Percentiles rank a stretch among this genome's conserved stretches.
These are phyloP conservation scores for Penicillium sp. DNA, from an alignment of 2,329 filamentous ascomycete species.

Conservation along the genomic window DNA sequence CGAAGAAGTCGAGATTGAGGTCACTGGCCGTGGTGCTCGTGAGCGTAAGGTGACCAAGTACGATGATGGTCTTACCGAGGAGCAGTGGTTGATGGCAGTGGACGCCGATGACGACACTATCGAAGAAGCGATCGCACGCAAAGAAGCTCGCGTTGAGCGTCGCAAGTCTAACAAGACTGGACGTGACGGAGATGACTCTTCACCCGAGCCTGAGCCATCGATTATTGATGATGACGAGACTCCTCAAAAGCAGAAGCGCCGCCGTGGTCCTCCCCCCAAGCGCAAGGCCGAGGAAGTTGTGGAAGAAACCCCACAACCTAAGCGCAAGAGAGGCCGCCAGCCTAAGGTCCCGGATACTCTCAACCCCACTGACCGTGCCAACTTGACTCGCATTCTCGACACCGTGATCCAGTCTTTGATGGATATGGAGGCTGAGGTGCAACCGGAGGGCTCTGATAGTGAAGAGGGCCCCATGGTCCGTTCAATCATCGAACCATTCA, in stretches of 20 bases:
- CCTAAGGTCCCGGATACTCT: conserved; percentile 69
- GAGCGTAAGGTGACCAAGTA: conserved; percentile 94
- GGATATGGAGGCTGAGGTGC: conserved; percentile 74
- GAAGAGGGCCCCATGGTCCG: conserved; percentile 62
- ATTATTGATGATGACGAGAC: conserved; percentile 84
- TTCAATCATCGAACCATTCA: conserved; percentile 88
- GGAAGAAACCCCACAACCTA: conserved; percentile 73
- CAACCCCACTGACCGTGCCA: conserved; percentile 66
- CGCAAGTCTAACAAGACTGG: conserved; percentile 74
- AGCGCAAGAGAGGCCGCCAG: conserved; percentile 73
- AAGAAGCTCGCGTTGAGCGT: conserved; percentile 79
- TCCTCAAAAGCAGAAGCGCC: conserved; percentile 71
- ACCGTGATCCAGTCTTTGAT: conserved; percentile 77
- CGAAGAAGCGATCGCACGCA: conserved; percentile 87
- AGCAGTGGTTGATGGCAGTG: conserved; percentile 98
- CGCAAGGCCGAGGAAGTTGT: conserved; percentile 79
- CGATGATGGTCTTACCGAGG: conserved; percentile 95
- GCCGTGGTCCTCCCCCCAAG: conserved; percentile 78
- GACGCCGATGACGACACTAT: conserved; percentile 95
- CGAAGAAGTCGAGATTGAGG: conserved; percentile 73
- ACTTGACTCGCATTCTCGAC: conserved; percentile 78
- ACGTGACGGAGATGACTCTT: conserved; percentile 57
- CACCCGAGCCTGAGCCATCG: conserved; percentile 67
- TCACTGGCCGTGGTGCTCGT: conserved; percentile 83
- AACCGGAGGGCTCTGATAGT: conserved; percentile 51